Percentiles rank a stretch among this genome's conserved stretches.
These are phyloP conservation scores for Boletus sp. DNA, from an alignment of 768 basidiomycete genomes.

Conservation along the genomic window DNA sequence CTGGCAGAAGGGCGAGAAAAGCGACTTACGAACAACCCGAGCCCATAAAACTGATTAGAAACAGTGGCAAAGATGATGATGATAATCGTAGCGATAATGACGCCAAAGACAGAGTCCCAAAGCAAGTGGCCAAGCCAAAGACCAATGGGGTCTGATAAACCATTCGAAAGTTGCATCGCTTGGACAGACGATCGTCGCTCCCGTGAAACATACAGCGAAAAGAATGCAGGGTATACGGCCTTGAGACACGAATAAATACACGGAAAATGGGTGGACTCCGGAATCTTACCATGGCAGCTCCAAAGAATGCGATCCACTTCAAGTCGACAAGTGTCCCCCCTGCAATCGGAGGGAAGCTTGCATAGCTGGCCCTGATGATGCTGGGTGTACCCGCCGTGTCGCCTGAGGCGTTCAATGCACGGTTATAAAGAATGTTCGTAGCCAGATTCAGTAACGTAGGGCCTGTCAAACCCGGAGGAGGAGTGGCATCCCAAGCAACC, in stretches of 20 bases:
- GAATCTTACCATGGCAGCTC: constrained; percentile 58
- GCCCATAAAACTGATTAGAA: constrained; percentile 62
- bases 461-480: constrained; percentile 56
- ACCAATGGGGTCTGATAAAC: constrained; percentile 62
- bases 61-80: constrained; percentile 55
- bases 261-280: not conserved
- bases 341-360: constrained; percentile 53
- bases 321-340: constrained; percentile 57
- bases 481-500: constrained; percentile 68
- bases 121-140: constrained; percentile 78
- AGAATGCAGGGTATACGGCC: constrained; percentile 82
- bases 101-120: constrained; percentile 61
- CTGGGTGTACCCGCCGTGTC: constrained; percentile 36
- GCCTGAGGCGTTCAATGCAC: constrained; percentile 53
- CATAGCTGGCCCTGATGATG: constrained; percentile 58
- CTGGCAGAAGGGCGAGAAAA: not conserved
- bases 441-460: constrained; percentile 63
- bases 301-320: constrained; percentile 76
- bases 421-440: constrained; percentile 63
- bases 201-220: constrained; percentile 68
- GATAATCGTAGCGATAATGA: constrained; percentile 61
- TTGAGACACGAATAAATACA: constrained; percentile 21
- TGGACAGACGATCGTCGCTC: constrained; percentile 69
- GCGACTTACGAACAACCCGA: constrained; percentile 58
- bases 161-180: constrained; percentile 81